phyloP scores from a whole-genome alignment of 2,329 filamentous ascomycete species.

The Aurifilum marmelostoma region DNA sequence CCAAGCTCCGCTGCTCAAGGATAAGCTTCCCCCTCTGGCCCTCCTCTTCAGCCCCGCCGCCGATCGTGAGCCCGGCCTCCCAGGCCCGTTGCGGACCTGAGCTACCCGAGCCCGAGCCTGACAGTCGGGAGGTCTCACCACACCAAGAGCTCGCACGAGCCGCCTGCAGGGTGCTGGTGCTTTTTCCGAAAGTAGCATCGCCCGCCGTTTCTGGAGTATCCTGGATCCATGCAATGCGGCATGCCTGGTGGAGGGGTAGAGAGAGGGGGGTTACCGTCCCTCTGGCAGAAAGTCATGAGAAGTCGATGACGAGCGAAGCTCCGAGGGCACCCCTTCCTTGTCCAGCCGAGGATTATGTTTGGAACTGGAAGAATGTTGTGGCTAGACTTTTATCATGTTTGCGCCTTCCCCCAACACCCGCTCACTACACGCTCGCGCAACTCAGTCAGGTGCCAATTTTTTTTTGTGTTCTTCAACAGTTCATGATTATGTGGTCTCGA shows the following conservation, averaged over 20 bases:
- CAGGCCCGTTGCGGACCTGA: slow-evolving; percentile 9
- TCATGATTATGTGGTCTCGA: slow-evolving; percentile 20
- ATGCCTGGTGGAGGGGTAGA: slow-evolving; percentile 1
- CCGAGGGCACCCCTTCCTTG: slow-evolving; percentile 2
- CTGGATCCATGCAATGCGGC: slow-evolving; percentile 11
- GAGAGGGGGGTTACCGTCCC: background rate
- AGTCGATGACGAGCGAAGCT: slow-evolving; percentile 9
- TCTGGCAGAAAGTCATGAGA: background rate
- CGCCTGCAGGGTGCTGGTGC: background rate
- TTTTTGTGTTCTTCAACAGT: slow-evolving; percentile 4
- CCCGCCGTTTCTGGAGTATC: background rate
- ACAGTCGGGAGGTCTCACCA: background rate
- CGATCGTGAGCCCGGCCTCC: background rate
- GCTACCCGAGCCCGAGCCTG: slow-evolving; percentile 8
- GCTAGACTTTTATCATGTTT: background rate
- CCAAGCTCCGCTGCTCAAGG: slow-evolving; percentile 9
- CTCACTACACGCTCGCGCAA: background rate
- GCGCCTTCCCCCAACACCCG: background rate
- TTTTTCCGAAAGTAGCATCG: slow-evolving; percentile 9
- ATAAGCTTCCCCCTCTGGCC: slow-evolving; percentile 4
- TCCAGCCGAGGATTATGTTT: background rate
- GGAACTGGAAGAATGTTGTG: background rate
- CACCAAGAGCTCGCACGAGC: background rate
- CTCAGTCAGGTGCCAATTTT: background rate
- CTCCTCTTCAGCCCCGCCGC: background rate